Base-by-base conservation (phyloP, 2,329 filamentous ascomycete species). In the Penicillium polonicum region DNA sequence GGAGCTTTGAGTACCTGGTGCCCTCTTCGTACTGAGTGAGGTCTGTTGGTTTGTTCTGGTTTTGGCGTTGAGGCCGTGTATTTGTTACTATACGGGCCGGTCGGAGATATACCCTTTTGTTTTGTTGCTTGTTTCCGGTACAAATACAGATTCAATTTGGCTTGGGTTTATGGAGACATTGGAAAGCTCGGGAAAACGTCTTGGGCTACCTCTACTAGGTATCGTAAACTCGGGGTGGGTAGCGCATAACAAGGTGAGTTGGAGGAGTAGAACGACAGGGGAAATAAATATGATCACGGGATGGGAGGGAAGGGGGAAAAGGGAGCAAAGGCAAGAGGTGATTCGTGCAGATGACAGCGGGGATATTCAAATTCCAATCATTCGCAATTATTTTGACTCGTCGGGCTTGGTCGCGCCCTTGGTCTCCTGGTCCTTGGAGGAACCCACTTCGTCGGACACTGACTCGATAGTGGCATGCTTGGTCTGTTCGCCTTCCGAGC, bases 391-490 rank as follows among this genome's bases (percentile, higher is more conserved):
- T 60, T 72, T 72, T 31, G 68, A 51, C 33, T 66, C 61, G 15
- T 67, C 65, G 27, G 65, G 42, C 61, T 72, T 74, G 25, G 48
- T 61, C 29, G 42, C 49, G 19, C 48, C 50, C 48, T 62, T 60
- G 23, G 56, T 48, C 25, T 67, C 60, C 52, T 59, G 51, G n/a
- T 66, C 62, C 57, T 68, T 68, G 8, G 70, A 65, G 31, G 67
- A 63, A 29, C 67, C 70, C 51, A 76, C 73, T 39, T 75, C 74
- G 19, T 76, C 76, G 21, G 76, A 70, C 70, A 76, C 78, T 5
- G 78, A 78, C 58, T 80, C 79, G 7, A 73, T 71, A 5, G 88
- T 85, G 2, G 85, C 86, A 72, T 87, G 83, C 79, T 87, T 88
- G 68, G 87, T 73, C 68, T 82, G 83, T 68, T 86, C 88, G 29